Evolutionary conservation across 2,329 filamentous ascomycete species (phyloP), one percentile per base, ranked within the genome.

Genomic region (Rhynchosporium graminicola): DNA sequence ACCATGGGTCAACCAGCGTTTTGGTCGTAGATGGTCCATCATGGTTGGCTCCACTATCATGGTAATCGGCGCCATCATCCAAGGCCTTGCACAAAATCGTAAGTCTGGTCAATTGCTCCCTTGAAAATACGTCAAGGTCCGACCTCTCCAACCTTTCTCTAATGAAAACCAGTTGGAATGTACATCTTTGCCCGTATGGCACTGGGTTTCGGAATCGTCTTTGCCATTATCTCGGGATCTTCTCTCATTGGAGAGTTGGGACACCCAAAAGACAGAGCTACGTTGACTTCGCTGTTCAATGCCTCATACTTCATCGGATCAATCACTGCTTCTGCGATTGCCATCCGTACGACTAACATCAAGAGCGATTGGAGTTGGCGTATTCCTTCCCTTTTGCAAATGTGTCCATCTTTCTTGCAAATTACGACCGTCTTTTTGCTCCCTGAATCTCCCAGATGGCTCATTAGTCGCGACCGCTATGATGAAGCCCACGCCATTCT

Each of bases 391-490:
- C 62, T 78, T 2, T 71, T 82, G 8, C 80, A 82, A 63, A 59
- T 59, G 40, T 60, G 42, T 15, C 68, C 68, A 1, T 69, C 68
- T 3, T 31, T 70, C 20, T 31, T 70, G 8, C 69, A 71, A 46
- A 67, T 70, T 10, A 29, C n/a, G 9, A 58, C 61, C 26, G 63
- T 71, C 46, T 69, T 70, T 68, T 70, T 82, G 64, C 74, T 85
- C 7, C 83, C 84, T 1, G 83, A 86, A 68, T 82, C 79, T 29
- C 83, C 83, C 8, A 75, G 83, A 60, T 86, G 81, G 81, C 75
- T 85, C 15, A 81, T 83, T 65, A 79, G 79, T 57, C 79, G 83
- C 58, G 81, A 83, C 63, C 80, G 82, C 20, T 77, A 81, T n/a
- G 82, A 85, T 15, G 79, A 87, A 65, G 84, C 83, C 0, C 74